phyloP scores from a whole-genome alignment of 768 basidiomycete genomes.

The Pulveroboletus sp. region DNA sequence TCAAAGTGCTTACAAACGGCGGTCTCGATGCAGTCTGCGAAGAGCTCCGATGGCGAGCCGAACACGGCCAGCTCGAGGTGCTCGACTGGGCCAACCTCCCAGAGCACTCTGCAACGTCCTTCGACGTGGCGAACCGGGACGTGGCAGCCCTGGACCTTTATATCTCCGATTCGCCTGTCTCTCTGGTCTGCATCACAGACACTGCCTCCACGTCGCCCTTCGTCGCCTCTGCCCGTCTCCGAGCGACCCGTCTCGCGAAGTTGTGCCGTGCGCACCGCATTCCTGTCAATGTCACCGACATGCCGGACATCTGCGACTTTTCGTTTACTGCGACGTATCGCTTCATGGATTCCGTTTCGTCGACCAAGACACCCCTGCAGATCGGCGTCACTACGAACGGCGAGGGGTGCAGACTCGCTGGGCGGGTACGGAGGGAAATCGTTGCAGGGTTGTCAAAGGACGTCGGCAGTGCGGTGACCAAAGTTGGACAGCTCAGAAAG shows the following conservation, averaged over 20 bases:
- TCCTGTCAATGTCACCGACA: constrained; percentile 83
- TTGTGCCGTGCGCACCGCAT: constrained; percentile 57
- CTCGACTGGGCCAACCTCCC: constrained; percentile 42
- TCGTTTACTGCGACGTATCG: constrained; percentile 84
- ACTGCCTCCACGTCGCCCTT: constrained; percentile 53
- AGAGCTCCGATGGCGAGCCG: constrained; percentile 64
- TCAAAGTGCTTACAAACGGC: constrained; percentile 59
- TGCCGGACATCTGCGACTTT: constrained; percentile 84
- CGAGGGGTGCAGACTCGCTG: constrained; percentile 80
- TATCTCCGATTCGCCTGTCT: constrained; percentile 34
- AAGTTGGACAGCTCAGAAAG: constrained; percentile 64
- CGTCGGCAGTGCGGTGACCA: constrained; percentile 69
- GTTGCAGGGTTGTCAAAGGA: constrained; percentile 68
- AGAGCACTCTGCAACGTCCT: neutral
- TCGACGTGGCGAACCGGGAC: constrained; percentile 39
- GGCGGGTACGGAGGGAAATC: constrained; percentile 78
- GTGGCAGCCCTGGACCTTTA: constrained; percentile 46
- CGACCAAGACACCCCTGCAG: constrained; percentile 52
- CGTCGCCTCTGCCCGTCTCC: constrained; percentile 27
- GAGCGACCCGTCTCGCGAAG: constrained; percentile 55
- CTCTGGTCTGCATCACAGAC: constrained; percentile 78
- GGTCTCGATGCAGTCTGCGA: constrained; percentile 53
- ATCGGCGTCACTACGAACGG: constrained; percentile 90
- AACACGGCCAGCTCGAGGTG: constrained; percentile 52
- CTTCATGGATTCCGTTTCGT: constrained; percentile 51